Conservation (phyloP, 2,329 filamentous ascomycete species). For the Botrytis hyacinthi region DNA sequence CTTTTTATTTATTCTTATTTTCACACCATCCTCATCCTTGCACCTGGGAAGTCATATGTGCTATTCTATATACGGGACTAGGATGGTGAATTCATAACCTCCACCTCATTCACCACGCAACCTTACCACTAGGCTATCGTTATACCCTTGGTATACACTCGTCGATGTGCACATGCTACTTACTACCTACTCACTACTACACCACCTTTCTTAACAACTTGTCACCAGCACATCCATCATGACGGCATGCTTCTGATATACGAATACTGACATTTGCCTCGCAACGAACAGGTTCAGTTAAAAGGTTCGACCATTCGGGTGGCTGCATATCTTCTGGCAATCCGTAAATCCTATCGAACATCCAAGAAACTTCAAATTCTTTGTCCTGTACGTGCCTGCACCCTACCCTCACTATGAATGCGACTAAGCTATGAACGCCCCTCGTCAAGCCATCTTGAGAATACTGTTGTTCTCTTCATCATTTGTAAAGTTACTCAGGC, state of each 20-base stretch:
- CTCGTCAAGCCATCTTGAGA: constrained; percentile 17
- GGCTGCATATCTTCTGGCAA: constrained; percentile 38
- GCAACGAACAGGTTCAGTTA: constrained; percentile 35
- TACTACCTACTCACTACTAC: constrained; percentile 12
- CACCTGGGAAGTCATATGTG: constrained; percentile 32
- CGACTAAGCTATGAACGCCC: constrained; percentile 15
- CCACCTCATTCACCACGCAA: constrained; percentile 24
- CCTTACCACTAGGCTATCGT: constrained; percentile 22
- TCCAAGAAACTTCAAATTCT: constrained; percentile 35
- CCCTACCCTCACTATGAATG: constrained; percentile 23
- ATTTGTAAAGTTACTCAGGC: constrained; percentile 10
- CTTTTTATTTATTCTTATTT: constrained; percentile 22
- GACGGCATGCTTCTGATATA: constrained; percentile 30
- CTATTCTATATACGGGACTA: constrained; percentile 12
- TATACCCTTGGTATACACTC: constrained; percentile 8
- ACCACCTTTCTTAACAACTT: constrained; percentile 22
- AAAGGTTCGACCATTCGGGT: constrained; percentile 29
- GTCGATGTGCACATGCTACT: constrained; percentile 26
- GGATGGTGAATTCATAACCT: constrained; percentile 7
- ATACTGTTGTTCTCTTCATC: not conserved
- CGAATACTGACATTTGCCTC: constrained; percentile 23
- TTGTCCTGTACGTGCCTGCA: constrained; percentile 31
- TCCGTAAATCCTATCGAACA: constrained; percentile 28
- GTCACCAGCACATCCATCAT: constrained; percentile 34
- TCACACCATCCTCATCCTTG: constrained; percentile 32